Evolutionary conservation across 2,329 filamentous ascomycete species (phyloP), one percentile per base, ranked within the genome.

Genomic region (Colletotrichum abscissum): DNA sequence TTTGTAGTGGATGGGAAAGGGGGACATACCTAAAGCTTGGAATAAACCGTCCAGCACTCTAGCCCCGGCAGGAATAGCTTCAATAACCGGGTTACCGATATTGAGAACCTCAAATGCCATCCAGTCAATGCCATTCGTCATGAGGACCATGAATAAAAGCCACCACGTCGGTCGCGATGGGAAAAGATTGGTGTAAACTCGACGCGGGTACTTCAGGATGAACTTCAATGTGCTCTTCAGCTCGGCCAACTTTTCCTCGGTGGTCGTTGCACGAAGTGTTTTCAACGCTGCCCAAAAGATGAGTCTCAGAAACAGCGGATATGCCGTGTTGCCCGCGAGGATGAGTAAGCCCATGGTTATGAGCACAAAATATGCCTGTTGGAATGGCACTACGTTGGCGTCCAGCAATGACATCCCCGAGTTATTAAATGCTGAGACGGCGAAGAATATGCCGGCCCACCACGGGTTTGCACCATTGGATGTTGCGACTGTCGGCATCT

Each of bases 371-470:
- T 86, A 85, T 0, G 85, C 82, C 38, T 83, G 83, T 70, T 89
- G 87, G 71, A 92, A 92, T 0, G 89, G 88, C 4, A 89, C 83
- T 83, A 94, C 91, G 77, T 92, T 93, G 54, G 88, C 87, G 78
- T 93, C 91, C 14, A 93, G 82, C 46, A 93, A 83, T 24, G 88
- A 89, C 90, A 94, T 92, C 54, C 92, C 91, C n/a, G 88, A 91
- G 76, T 93, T 93, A 81, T 92, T 93, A 80, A 93, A 94, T 0
- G 91, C 92, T 22, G 90, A 92, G 5, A 90, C 87, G 2, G 89
- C 90, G 74, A 92, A 91, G 82, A 93, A 94, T 57, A 90, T 87
- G 54, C 92, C 92, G 2, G 90, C 84, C 91, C 92, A 93, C 89
- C 90, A 93, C 42, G 92, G 89, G 71, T 90, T 89, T 67, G 92